Percentiles rank a stretch among this genome's conserved stretches.
Conservation (phyloP, 306 rosid genomes). For the Styphnolobium japonicum region DNA sequence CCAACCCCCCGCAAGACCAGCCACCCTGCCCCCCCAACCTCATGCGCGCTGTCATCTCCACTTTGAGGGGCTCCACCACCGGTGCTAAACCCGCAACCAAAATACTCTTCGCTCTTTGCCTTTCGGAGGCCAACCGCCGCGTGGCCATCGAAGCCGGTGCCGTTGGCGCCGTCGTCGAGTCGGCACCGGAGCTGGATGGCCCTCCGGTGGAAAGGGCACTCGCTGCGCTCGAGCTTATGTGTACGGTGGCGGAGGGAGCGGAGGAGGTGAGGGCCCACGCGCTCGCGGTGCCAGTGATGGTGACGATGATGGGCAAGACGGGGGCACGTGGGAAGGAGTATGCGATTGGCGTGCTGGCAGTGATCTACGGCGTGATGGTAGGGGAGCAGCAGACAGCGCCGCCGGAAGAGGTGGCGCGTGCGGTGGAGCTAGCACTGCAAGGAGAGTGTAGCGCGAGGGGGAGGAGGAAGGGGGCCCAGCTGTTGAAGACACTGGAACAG, state of each 20-base stretch:
- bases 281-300: conserved; percentile 89
- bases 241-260: conserved; percentile 81
- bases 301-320: conserved; percentile 75
- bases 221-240: conserved; percentile 85
- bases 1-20: conserved; percentile 71
- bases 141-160: conserved; percentile 86
- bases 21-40: conserved; percentile 69
- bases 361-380: conserved; percentile 43
- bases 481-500: conserved; percentile 51
- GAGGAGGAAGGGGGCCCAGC: conserved; percentile 70
- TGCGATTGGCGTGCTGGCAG: conserved; percentile 80
- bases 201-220: conserved; percentile 73
- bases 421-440: conserved; percentile 73
- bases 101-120: conserved; percentile 74
- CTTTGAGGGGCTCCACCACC: conserved; percentile 30
- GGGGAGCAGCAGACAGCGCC: conserved; percentile 50
- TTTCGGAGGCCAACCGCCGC: conserved; percentile 70
- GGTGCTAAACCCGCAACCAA: conserved; percentile 62
- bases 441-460: conserved; percentile 83
- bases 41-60: conserved; percentile 55
- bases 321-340: conserved; percentile 83
- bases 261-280: conserved; percentile 78
- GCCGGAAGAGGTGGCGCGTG: conserved; percentile 96
- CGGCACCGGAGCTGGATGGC: conserved; percentile 63
- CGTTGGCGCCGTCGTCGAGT: conserved; percentile 64